Conservation (phyloP, 495 filamentous ascomycete genomes). For the Evansstolkia leycettana region DNA sequence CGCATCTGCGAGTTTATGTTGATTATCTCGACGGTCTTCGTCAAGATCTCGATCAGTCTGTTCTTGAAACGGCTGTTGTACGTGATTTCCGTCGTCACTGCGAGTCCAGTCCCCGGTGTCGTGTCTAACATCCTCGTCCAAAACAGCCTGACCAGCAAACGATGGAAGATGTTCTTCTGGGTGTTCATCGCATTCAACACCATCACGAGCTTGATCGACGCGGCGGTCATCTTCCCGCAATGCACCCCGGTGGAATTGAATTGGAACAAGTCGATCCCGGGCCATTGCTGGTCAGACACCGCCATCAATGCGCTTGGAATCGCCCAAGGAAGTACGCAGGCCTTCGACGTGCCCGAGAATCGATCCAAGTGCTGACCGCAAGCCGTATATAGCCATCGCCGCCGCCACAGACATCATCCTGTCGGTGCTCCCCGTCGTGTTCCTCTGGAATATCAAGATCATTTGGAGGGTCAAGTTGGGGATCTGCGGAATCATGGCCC, state of each 20-base stretch:
- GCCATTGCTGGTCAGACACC: constrained; percentile 3
- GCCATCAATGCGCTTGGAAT: constrained; percentile 4
- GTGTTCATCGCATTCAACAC: constrained; percentile 2
- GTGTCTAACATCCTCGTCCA: neutral
- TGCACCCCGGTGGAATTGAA: constrained; percentile 2
- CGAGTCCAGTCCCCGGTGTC: neutral
- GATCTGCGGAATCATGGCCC: constrained; percentile 1
- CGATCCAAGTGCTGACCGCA: neutral
- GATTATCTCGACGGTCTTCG: too few relatives aligned
- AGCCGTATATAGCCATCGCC: neutral
- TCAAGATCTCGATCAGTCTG: constrained; percentile 5
- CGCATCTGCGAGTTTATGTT: too few relatives aligned
- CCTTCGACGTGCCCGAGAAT: neutral
- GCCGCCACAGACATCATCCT: constrained; percentile 2
- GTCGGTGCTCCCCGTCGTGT: constrained; percentile 1
- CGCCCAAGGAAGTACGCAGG: constrained; percentile 1
- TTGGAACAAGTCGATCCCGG: constrained; percentile 1
- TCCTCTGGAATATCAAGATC: constrained; percentile 3
- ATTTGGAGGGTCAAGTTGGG: constrained; percentile 1
- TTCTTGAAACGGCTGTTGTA: constrained; percentile 3
- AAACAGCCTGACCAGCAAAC: constrained; percentile 1
- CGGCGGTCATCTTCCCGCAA: constrained; percentile 3
- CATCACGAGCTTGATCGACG: constrained; percentile 1
- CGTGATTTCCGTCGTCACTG: too few relatives aligned
- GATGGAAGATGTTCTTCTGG: constrained; percentile 1